These are phyloP conservation scores for Suillus americanus DNA, from an alignment of 768 basidiomycete species.

Conservation along the genomic window DNA sequence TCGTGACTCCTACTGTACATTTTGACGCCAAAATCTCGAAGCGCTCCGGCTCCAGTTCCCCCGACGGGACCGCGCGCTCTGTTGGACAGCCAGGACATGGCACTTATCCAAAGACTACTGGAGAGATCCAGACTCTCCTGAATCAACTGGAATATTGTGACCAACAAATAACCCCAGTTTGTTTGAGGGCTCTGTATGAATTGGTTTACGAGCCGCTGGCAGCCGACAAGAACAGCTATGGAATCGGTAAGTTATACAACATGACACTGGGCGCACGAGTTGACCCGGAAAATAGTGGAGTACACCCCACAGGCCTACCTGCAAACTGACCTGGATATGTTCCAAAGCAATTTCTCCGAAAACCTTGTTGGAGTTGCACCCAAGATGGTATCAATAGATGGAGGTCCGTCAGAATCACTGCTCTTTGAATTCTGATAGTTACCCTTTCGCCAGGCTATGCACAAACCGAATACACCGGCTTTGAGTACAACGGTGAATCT, in stretches of 20 bases:
- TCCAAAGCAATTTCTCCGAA: constrained; percentile 40
- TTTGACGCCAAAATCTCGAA: constrained; percentile 32
- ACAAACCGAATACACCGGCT: constrained; percentile 41
- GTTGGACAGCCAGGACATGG: constrained; percentile 7
- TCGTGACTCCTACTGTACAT: constrained; percentile 39
- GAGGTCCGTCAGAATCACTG: constrained; percentile 1
- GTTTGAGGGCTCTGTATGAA: constrained; percentile 40
- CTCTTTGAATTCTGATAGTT: background rate
- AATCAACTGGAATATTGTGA: constrained; percentile 31
- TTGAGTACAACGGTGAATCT: constrained; percentile 51
- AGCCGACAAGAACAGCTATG: constrained; percentile 35
- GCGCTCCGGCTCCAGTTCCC: constrained; percentile 22
- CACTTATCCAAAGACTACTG: constrained; percentile 9
- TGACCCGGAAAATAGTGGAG: constrained; percentile 33
- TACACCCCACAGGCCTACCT: constrained; percentile 43
- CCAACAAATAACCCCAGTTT: constrained; percentile 35
- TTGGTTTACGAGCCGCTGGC: constrained; percentile 33
- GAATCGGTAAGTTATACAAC: constrained; percentile 30
- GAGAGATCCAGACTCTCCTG: constrained; percentile 12
- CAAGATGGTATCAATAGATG: constrained; percentile 22
- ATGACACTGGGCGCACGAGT: background rate
- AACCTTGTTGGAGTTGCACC: constrained; percentile 41
- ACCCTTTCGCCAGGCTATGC: constrained; percentile 35
- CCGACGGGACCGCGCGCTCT: constrained; percentile 14
- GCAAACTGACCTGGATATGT: constrained; percentile 42